Evolutionary conservation across 768 basidiomycete genomes (phyloP).

Genomic region (Hericium rajendrae): DNA sequence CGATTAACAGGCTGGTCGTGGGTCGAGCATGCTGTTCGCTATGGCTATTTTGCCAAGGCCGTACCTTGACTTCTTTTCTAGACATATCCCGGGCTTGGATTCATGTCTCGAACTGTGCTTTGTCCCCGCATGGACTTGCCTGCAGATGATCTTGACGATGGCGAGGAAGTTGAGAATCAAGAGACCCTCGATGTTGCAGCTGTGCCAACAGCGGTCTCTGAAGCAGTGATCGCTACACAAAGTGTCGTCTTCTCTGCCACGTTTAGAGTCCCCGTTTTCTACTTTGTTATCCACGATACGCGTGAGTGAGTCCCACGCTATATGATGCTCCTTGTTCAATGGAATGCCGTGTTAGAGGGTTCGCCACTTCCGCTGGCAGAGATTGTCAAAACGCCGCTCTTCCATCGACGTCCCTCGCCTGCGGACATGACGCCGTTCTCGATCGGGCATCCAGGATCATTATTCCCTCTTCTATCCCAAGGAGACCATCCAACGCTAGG

Average conservation of each 20-base stretch:
- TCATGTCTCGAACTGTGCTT: slow-evolving; percentile 18
- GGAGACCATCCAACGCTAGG: slow-evolving; percentile 79
- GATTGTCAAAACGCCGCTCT: slow-evolving; percentile 48
- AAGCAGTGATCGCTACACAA: slow-evolving; percentile 41
- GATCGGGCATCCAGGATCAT: slow-evolving; percentile 36
- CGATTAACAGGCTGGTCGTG: slow-evolving; percentile 42
- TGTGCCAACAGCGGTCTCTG: neutral
- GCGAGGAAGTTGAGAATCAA: slow-evolving; percentile 28
- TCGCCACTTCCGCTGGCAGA: slow-evolving; percentile 47
- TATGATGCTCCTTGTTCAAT: slow-evolving; percentile 4
- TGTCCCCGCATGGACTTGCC: slow-evolving; percentile 7
- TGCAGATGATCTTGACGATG: slow-evolving; percentile 10
- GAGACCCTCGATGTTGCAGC: slow-evolving; percentile 16
- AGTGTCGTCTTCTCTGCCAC: slow-evolving; percentile 70
- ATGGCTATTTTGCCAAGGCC: neutral
- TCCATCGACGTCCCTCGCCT: slow-evolving; percentile 39
- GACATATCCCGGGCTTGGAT: slow-evolving; percentile 22
- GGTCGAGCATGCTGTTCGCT: slow-evolving; percentile 49
- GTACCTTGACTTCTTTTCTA: slow-evolving; percentile 9
- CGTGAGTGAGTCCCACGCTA: slow-evolving; percentile 41
- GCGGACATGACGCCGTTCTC: slow-evolving; percentile 43
- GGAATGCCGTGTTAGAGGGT: slow-evolving; percentile 41
- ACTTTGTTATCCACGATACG: slow-evolving; percentile 59
- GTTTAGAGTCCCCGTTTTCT: slow-evolving; percentile 77
- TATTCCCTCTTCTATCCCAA: slow-evolving; percentile 75